Percentiles rank a stretch among this genome's conserved stretches.
These are phyloP conservation scores for Aspergillus floridensis DNA, from an alignment of 2,329 filamentous ascomycete species.

Conservation along the genomic window DNA sequence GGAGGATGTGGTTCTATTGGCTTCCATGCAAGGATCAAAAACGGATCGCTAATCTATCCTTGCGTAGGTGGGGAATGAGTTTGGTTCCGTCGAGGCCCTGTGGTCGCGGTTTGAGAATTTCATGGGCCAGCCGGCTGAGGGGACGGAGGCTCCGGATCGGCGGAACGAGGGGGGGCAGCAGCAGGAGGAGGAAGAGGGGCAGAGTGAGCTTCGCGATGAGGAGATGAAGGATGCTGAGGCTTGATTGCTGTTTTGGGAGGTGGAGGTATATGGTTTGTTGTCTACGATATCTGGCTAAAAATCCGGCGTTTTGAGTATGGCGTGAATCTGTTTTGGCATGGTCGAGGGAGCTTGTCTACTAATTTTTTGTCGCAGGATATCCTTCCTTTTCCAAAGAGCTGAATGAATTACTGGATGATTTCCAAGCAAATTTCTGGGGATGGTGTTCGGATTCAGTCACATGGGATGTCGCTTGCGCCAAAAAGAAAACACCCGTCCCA, in stretches of 20 bases:
- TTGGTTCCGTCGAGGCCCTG: constrained; percentile 91
- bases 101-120: constrained; percentile 98
- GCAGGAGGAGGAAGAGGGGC: constrained; percentile 11
- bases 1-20: not conserved
- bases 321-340: not conserved
- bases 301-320: not conserved
- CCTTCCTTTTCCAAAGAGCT: not conserved
- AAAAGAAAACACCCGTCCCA: constrained; percentile 40
- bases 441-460: constrained; percentile 14
- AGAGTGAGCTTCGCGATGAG: constrained; percentile 23
- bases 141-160: constrained; percentile 33
- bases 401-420: not conserved
- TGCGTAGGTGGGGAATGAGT: constrained; percentile 82
- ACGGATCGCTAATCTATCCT: not conserved
- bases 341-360: not conserved
- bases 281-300: too few species aligned
- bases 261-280: too few species aligned
- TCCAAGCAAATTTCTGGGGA: not conserved
- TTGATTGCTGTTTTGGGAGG: not conserved
- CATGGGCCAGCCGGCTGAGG: constrained; percentile 69
- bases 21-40: too few species aligned
- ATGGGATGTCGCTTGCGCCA: constrained; percentile 30
- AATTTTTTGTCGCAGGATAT: not conserved
- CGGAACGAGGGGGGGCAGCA: constrained; percentile 23
- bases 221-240: constrained; percentile 18